Conservation (phyloP, 2,329 filamentous ascomycete genomes). For the Colletotrichum echinochloae region DNA sequence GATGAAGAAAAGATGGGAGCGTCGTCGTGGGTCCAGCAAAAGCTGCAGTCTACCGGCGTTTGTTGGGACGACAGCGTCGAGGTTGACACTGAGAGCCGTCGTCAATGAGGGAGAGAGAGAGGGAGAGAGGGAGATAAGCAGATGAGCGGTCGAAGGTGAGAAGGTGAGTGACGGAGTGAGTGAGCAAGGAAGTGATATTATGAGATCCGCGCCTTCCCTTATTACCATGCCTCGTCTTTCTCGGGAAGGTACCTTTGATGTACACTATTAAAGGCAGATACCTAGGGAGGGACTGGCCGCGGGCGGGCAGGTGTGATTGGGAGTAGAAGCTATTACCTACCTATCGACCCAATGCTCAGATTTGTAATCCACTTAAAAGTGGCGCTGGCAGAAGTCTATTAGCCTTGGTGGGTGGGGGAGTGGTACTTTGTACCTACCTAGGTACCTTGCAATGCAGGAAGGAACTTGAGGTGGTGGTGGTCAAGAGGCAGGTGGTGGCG, state of each 20-base stretch:
- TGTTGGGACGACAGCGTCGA: neutral
- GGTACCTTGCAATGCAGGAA: too few relatives aligned
- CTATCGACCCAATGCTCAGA: constrained; percentile 6
- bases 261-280: too few relatives aligned
- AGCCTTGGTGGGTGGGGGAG: neutral
- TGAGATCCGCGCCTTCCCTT: too few relatives aligned
- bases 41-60: neutral
- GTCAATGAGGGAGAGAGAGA: neutral
- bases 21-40: neutral
- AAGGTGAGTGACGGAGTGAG: too few relatives aligned
- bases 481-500: neutral
- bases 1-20: neutral
- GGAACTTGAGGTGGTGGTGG: too few relatives aligned
- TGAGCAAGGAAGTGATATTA: too few relatives aligned
- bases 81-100: neutral
- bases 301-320: neutral
- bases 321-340: neutral
- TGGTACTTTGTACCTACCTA: too few relatives aligned
- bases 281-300: neutral
- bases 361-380: constrained; percentile 39
- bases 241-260: constrained; percentile 1
- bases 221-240: neutral
- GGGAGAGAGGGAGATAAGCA: neutral
- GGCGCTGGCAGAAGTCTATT: constrained; percentile 14
- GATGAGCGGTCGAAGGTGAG: neutral